Evolutionary conservation across 352 stramenopile species (phyloP), one percentile per base, ranked within the genome.

Genomic region (Pythium vanterpoolii): DNA sequence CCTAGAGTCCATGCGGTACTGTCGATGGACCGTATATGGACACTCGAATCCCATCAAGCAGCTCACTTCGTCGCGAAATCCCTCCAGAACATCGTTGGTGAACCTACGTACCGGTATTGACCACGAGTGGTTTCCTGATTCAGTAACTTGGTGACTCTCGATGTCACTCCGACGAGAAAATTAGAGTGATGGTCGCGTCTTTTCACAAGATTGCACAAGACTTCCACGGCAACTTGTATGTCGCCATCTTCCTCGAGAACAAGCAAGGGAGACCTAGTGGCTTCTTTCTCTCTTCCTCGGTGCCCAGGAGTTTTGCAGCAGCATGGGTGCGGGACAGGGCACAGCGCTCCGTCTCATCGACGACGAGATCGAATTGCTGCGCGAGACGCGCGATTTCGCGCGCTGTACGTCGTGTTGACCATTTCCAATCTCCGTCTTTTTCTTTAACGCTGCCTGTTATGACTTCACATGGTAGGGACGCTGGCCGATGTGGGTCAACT

Each of bases 311-410:
- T 27, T 31, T 49, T 19, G 1, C 18, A 42, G 30, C 26, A 31
- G n/a, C 8, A 89, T 90, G 78, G 81, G 81, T 2, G 76, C 71
- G 10, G 75, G 70, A 4, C 73, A 86, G 14, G 72, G 76, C 16
- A 83, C 72, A 0, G 68, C 71, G 24, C 73, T 88, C 45, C 72
- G 73, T 4, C 63, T 83, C n/a, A 66, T 82, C 31, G 77, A 86
- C 33, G 62, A 72, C 5, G 72, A 87, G 23, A 74, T 90, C 48
- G 77, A 93, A 56, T 56, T 91, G 43, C 74, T 74, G 21, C 79
- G 79, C 16, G 84, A 93, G 48, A 87, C 79, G 36, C 86, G 83
- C 56, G 82, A 90, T 47, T 93, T 91, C 66, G 82, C 84, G 1
- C 69, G 76, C 54, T 91, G 81, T 93, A 67, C 45, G 76, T 46